phyloP scores from a whole-genome alignment of 2,329 filamentous ascomycete species.

The Cadophora sp. region DNA sequence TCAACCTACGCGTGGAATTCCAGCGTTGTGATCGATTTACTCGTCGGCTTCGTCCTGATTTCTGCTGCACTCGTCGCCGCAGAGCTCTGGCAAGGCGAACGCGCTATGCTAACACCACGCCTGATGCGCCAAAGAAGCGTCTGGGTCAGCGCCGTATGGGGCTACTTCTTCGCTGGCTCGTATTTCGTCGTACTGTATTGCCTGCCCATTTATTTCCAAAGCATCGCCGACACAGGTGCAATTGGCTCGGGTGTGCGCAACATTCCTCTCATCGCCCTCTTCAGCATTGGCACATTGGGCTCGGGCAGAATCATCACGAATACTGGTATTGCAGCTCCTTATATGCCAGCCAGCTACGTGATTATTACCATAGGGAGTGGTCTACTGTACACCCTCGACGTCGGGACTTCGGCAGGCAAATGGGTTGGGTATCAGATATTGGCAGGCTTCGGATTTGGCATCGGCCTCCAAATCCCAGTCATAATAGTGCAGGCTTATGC shows the following conservation, averaged over 20 bases:
- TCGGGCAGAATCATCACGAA: slow-evolving; percentile 46
- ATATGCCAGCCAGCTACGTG: slow-evolving; percentile 43
- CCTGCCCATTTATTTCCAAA: slow-evolving; percentile 60
- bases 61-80: slow-evolving; percentile 46
- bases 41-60: slow-evolving; percentile 49
- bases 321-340: slow-evolving; percentile 48
- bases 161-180: slow-evolving; percentile 52
- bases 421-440: slow-evolving; percentile 68
- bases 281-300: slow-evolving; percentile 45
- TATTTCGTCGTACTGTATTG: slow-evolving; percentile 56
- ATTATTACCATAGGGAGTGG: slow-evolving; percentile 53
- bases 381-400: slow-evolving; percentile 60
- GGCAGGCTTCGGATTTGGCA: slow-evolving; percentile 61
- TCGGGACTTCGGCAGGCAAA: slow-evolving; percentile 52
- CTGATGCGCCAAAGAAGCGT: slow-evolving; percentile 51
- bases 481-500: slow-evolving; percentile 49
- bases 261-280: slow-evolving; percentile 47
- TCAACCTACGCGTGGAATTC: slow-evolving; percentile 52
- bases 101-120: slow-evolving; percentile 57
- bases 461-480: slow-evolving; percentile 56
- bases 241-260: slow-evolving; percentile 46
- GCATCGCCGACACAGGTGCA: slow-evolving; percentile 45
- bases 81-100: slow-evolving; percentile 53
- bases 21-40: slow-evolving; percentile 50
- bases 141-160: slow-evolving; percentile 50